phyloP scores from a whole-genome alignment of 2,329 filamentous ascomycete genomes.

The Pseudopyrenochaeta lycopersici region DNA sequence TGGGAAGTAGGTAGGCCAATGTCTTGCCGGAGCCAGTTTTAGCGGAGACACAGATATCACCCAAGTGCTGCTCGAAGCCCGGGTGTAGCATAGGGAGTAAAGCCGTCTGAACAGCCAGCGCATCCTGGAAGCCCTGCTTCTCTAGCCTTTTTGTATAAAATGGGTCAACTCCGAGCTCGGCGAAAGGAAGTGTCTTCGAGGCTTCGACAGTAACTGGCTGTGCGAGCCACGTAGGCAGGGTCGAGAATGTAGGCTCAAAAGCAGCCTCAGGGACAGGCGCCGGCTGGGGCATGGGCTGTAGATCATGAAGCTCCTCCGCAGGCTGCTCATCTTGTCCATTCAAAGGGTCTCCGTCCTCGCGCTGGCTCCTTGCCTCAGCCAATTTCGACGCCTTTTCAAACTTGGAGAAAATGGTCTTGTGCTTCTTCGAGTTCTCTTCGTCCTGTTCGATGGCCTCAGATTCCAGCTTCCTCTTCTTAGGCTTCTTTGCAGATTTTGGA shows the following conservation, averaged over 20 bases:
- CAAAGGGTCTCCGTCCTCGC: conserved; percentile 22
- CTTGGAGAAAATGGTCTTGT: conserved; percentile 54
- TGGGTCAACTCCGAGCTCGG: conserved; percentile 68
- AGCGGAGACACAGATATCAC: conserved; percentile 89
- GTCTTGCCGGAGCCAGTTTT: conserved; percentile 97
- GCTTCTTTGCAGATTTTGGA: conserved; percentile 38
- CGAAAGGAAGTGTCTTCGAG: conserved; percentile 68
- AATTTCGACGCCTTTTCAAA: conserved; percentile 53
- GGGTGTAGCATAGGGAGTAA: conserved; percentile 82
- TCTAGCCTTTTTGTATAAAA: conserved; percentile 70
- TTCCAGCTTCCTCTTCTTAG: conserved; percentile 47
- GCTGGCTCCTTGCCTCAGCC: conserved; percentile 28
- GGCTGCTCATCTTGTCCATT: conserved; percentile 46
- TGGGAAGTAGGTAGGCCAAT: conserved; percentile 85
- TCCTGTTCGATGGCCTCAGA: conserved; percentile 29
- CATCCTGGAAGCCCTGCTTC: conserved; percentile 73
- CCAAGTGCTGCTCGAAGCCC: conserved; percentile 66
- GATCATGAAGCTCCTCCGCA: conserved; percentile 67
- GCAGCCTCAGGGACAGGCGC: conserved; percentile 66
- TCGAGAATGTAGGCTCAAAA: conserved; percentile 74
- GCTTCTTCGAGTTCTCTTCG: conserved; percentile 46
- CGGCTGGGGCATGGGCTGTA: conserved; percentile 85
- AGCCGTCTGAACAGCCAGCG: conserved; percentile 81
- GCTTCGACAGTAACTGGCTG: conserved; percentile 75
- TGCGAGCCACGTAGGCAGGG: conserved; percentile 82